Evolutionary conservation across 257 asterid species (phyloP), one percentile per base, ranked within the genome.

Genomic region (Nicotiana tabacum): DNA sequence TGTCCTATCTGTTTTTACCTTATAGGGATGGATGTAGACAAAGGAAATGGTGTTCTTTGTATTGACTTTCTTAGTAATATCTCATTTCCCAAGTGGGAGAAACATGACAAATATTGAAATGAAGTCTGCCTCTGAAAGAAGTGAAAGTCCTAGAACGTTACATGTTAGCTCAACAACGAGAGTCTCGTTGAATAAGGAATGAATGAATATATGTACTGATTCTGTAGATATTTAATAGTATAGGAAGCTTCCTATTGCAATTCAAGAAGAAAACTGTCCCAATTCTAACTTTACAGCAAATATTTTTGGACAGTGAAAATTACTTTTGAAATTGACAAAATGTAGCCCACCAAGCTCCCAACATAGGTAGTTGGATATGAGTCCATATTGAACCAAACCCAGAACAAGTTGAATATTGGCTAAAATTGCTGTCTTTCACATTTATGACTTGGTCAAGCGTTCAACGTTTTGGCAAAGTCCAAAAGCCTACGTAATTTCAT

Each of bases 181-280:
- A 13, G 60, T 48, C 62, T 46, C 79, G 24, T 72, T 72, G 61
- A 24, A 72, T 43, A 27, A 21, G 12, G 7, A 74, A 74, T 24
- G 39, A 74, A 12, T 11, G 18, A 53, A 39, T 70, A n/a, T 10
- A 21, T 21, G 11, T 12, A n/a, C 57, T 39, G 9, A 18, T 17
- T 21, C 6, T 46, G 10, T 3, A 48, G 43, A 74, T 46, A 48
- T 27, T 8, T 76, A 51, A 74, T 27, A 32, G 80, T 51, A 16
- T 51, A 76, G 80, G 64, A 76, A 76, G 80, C 80, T 76, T 76
- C 80, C 64, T 76, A 27, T 27, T 27, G 64, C 30, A 51, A 48
- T 76, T 76, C 64, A 76, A 51, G 4, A 48, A 1, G 27, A 74
- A 9, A 10, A 17, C 3, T 15, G 80, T 27, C 80, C 64, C 29